Evolutionary conservation across 192 early-diverging fungal species (phyloP), one percentile per base, ranked within the genome.

Genomic region (Linnemannia schmuckeri): DNA sequence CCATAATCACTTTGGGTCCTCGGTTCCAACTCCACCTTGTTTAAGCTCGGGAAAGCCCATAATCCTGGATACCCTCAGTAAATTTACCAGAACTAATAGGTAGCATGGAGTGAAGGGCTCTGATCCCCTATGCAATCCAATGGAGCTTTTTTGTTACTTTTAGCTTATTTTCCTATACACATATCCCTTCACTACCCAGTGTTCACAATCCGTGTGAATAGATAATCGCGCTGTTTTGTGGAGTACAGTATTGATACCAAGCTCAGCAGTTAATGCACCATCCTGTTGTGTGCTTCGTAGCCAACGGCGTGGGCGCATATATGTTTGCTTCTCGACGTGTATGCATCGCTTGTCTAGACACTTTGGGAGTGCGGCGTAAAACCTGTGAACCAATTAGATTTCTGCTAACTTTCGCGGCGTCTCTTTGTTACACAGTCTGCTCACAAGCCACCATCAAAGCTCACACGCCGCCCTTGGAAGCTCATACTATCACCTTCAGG

Each of bases 391-490:
- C 69, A 70, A 70, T 70, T 42, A 42, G 37, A 41, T 70, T 70
- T 70, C 69, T 40, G 69, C 15, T 70, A 17, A 41, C 22, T 41
- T 70, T 70, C 69, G 37, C 69, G 69, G 37, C 69, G 69, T 70
- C 40, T 70, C 68, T 69, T 37, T 70, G 69, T 70, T 70, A 70
- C 69, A 70, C 69, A n/a, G 69, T 70, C 69, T 24, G 22, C 69
- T 70, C 37, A 17, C 37, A 37, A 4, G 69, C 22, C 10, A 8
- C 12, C 38, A 70, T 33, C 2, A 8, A 70, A 37, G 68, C 68
- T 35, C 38, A 70, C 38, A 38, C 18, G 68, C 54, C 57, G 57
- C 57, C 22, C 5, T 61, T 9, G 57, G n/a, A n/a, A 61, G 57
- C 9, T 61, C 57, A 30, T 2, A 61, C 57, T 27, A 61, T n/a